Conservation (phyloP, 176 grass and related monocot species). For the Oryza glaberrima region DNA sequence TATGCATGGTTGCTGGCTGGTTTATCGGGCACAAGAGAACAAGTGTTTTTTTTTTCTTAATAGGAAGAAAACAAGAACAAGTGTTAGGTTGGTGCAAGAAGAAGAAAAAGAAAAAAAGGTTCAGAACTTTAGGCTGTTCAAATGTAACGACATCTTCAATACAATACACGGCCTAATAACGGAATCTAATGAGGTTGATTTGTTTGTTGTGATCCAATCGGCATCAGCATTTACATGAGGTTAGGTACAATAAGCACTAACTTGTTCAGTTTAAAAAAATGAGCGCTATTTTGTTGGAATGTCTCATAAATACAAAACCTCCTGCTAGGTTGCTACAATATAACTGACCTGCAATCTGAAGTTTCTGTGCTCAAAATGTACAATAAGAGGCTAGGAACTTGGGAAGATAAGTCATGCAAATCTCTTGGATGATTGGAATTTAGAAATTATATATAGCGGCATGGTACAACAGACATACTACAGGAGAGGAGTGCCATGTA, state of each 20-base stretch:
- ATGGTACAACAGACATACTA: not conserved
- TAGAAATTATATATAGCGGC: not conserved
- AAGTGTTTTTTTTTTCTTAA: no score
- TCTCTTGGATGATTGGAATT: not conserved
- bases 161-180: not conserved
- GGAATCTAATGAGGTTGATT: not conserved
- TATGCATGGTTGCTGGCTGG: not conserved
- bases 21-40: not conserved
- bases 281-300: not conserved
- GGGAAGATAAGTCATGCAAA: not conserved
- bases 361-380: not conserved
- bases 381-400: not conserved
- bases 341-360: not conserved
- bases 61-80: no score
- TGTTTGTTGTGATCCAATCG: not conserved
- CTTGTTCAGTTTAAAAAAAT: not conserved
- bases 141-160: not conserved
- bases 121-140: not conserved
- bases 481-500: not conserved
- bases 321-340: not conserved
- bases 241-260: not conserved
- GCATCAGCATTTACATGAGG: not conserved
- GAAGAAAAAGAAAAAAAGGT: not conserved
- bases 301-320: not conserved
- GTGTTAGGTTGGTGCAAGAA: not conserved